Percentiles rank a stretch among this genome's conserved stretches.
Evolutionary conservation across 129 eudicot genomes (phyloP).

Genomic region (Centrapalus pauciflorus): DNA sequence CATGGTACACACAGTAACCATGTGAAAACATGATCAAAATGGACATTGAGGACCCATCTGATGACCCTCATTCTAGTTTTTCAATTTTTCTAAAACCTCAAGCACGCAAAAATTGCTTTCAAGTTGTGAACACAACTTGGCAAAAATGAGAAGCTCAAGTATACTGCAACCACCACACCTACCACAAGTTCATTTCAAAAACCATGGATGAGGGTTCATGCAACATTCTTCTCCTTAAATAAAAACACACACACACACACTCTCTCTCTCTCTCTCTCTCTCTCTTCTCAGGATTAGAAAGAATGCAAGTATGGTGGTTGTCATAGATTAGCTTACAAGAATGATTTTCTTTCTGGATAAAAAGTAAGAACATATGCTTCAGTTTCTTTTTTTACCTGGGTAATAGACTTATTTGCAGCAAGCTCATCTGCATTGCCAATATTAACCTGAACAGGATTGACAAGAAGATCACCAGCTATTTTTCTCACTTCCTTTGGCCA

Average conservation of each 20-base stretch:
- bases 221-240: neutral
- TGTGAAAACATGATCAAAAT: neutral
- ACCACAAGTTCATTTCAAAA: neutral
- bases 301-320: neutral
- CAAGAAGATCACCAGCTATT: slow-evolving; percentile 85
- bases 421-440: slow-evolving; percentile 93
- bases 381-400: slow-evolving; percentile 49
- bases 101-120: neutral
- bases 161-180: neutral
- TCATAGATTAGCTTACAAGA: neutral
- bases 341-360: neutral
- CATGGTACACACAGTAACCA: neutral
- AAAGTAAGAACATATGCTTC: neutral
- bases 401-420: slow-evolving; percentile 93
- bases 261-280: no score
- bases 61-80: neutral
- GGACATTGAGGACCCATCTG: neutral
- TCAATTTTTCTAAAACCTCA: neutral
- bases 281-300: neutral
- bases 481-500: slow-evolving; percentile 97
- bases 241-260: neutral
- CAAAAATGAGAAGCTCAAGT: neutral
- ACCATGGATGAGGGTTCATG: neutral
- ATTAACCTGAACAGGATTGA: slow-evolving; percentile 86
- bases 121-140: neutral